A percentile compares a stretch with the other conserved stretches of the same genome.
These are phyloP conservation scores for Dendrobium chrysotoxum DNA, from an alignment of 106 monocot species.

Conservation along the genomic window DNA sequence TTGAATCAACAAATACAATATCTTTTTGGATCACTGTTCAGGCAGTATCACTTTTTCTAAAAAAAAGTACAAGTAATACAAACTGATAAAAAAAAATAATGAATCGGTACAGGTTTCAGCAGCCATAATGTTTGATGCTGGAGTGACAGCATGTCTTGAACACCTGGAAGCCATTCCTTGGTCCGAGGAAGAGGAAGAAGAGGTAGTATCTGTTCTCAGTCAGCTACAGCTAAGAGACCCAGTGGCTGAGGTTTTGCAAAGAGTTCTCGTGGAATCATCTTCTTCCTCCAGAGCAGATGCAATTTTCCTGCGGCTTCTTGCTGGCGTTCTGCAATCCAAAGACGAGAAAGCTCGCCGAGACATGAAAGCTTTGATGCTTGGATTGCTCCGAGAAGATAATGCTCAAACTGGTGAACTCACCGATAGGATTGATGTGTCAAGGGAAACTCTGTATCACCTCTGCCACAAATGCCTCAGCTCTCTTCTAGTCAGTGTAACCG, in stretches of 20 bases:
- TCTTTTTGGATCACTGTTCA: neutral
- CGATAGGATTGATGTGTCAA: slow-evolving; percentile 17
- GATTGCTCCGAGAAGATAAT: slow-evolving; percentile 24
- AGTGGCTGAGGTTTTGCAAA: slow-evolving; percentile 21
- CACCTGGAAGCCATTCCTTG: slow-evolving; percentile 56
- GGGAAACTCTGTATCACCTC: slow-evolving; percentile 30
- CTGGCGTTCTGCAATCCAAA: slow-evolving; percentile 39
- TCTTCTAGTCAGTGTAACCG: slow-evolving; percentile 20
- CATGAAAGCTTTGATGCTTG: slow-evolving; percentile 41
- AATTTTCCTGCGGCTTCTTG: slow-evolving; percentile 27
- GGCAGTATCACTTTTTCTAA: too few relatives aligned
- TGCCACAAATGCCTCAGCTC: slow-evolving; percentile 29
- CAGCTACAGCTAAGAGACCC: slow-evolving; percentile 18
- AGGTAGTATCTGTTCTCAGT: slow-evolving; percentile 25
- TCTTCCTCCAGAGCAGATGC: slow-evolving; percentile 18
- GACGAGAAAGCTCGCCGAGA: slow-evolving; percentile 52
- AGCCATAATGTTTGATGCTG: slow-evolving; percentile 47
- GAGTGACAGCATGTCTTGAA: slow-evolving; percentile 40
- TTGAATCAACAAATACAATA: neutral
- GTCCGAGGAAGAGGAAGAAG: slow-evolving; percentile 52
- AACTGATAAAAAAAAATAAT: neutral
- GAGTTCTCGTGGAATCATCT: slow-evolving; percentile 36
- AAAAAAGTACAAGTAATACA: neutral
- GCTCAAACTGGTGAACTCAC: neutral
- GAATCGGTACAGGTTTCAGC: slow-evolving; percentile 37